A percentile compares a stretch with the other conserved stretches of the same genome.
phyloP scores from a whole-genome alignment of 1,284 basidiomycete species.

The Termitomyces sp. region DNA sequence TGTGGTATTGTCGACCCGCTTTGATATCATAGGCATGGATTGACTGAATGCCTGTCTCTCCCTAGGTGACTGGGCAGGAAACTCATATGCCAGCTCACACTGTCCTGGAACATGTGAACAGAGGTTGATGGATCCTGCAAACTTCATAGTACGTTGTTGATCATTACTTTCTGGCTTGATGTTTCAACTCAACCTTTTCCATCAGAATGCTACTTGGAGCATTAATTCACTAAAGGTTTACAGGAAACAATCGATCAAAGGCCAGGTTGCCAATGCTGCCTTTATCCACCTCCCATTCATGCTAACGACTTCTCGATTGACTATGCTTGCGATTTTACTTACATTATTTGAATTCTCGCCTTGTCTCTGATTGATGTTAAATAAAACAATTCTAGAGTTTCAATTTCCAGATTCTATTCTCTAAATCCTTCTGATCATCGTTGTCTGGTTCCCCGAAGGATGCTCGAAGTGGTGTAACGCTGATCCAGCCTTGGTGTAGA shows the following conservation, averaged over 20 bases:
- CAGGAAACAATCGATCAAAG: conserved; percentile 27
- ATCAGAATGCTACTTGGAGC: conserved; percentile 35
- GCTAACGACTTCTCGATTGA: not conserved
- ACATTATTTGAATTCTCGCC: not conserved
- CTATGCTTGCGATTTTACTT: not conserved
- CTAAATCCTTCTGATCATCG: conserved; percentile 16
- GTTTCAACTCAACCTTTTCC: not conserved
- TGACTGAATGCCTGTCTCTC: not conserved
- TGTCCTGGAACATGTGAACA: conserved; percentile 72
- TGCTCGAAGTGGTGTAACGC: conserved; percentile 71
- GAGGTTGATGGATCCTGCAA: conserved; percentile 58
- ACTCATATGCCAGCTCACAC: conserved; percentile 64
- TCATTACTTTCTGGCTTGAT: conserved; percentile 8
- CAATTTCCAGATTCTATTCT: conserved; percentile 46
- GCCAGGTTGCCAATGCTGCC: conserved; percentile 14
- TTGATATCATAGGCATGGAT: not conserved
- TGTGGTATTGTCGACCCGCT: conserved; percentile 44
- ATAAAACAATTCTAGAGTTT: conserved; percentile 34
- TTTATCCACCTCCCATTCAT: not conserved
- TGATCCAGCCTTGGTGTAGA: conserved; percentile 58
- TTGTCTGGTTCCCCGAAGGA: conserved; percentile 60
- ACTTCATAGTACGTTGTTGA: conserved; percentile 51
- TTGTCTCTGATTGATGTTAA: not conserved
- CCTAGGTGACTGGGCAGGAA: conserved; percentile 77
- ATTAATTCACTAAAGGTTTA: conserved; percentile 37